Evolutionary conservation across 495 filamentous ascomycete species (phyloP), one percentile per base, ranked within the genome.

Genomic region (Pseudevernia furfuracea): DNA sequence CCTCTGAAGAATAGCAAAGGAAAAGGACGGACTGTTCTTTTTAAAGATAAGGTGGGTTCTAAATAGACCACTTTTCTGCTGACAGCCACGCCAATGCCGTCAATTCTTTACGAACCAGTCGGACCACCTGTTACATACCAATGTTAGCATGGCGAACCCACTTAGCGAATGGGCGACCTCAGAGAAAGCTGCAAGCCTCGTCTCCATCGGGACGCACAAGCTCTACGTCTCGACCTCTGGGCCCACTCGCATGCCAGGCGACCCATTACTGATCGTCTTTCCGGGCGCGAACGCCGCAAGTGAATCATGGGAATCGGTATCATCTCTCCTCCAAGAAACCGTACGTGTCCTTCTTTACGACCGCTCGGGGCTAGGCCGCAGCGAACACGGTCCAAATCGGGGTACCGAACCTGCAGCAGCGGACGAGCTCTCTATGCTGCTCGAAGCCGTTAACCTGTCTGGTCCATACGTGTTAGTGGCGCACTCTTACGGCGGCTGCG

Each of bases 401-500:
- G 41, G 59, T 25, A 61, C 60, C 17, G 64, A 74, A 63, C 63
- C 70, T 17, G 66, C 25, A 0, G 71, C 72, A 12, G 77, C 75
- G 12, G 53, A 69, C 41, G 75, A 78, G 37, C 66, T 81, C 12
- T 71, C 72, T 58, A 55, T 41, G 17, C 69, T 80, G 30, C 72
- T 78, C 6, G 4, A 59, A 38, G 59, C 39, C 25, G 67, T 59
- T 28, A 36, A 60, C 19, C 63, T 70, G 4, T 52, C 9, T 3
- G 72, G 69, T 2, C 81, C 79, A 4, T 73, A 79, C 48, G 38
- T 82, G 10, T 71, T 84, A 3, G 73, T 79, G 11, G 80, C 72
- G 15, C 81, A 84, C 67, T 82, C 79, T 32, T 84, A 81, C 55
- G 81, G 81, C 17, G 81, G 75, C 7, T 76, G 80, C 44, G 71